Conservation (phyloP, 2,329 filamentous ascomycete genomes). For the Emergomyces orientalis region DNA sequence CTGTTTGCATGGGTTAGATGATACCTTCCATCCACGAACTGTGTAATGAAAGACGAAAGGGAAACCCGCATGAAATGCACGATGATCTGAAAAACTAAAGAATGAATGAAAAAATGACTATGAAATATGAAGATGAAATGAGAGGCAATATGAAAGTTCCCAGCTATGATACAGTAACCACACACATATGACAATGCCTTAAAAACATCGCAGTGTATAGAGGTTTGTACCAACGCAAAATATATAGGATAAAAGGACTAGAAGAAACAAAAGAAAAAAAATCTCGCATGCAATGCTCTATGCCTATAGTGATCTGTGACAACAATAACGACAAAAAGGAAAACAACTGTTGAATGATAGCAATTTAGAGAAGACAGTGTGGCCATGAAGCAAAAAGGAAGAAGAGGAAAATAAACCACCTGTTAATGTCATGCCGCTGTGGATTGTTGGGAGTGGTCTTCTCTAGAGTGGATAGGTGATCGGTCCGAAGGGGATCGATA, state of each 20-base stretch:
- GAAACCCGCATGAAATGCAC: not conserved
- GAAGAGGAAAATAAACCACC: not conserved
- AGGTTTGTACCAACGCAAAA: not conserved
- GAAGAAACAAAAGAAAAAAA: not conserved
- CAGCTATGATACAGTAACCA: not conserved
- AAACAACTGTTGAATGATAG: not conserved
- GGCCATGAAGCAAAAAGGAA: not conserved
- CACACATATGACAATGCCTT: not conserved
- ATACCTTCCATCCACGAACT: not conserved
- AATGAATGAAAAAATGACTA: not conserved
- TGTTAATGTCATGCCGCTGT: not conserved
- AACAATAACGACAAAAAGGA: not conserved
- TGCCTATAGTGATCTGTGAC: not conserved
- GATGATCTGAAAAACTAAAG: not conserved
- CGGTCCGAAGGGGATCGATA: constrained; percentile 1
- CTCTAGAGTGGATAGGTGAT: not conserved
- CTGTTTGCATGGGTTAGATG: no score
- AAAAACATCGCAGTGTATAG: not conserved
- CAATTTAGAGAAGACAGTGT: not conserved
- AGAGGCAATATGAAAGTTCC: not conserved
- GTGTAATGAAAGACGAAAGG: not conserved
- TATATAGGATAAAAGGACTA: not conserved
- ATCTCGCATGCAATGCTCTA: not conserved
- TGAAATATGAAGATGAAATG: not conserved
- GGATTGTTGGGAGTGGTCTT: not conserved